Conservation (phyloP, 495 filamentous ascomycete genomes). For the Talaromyces nanjingensis region DNA sequence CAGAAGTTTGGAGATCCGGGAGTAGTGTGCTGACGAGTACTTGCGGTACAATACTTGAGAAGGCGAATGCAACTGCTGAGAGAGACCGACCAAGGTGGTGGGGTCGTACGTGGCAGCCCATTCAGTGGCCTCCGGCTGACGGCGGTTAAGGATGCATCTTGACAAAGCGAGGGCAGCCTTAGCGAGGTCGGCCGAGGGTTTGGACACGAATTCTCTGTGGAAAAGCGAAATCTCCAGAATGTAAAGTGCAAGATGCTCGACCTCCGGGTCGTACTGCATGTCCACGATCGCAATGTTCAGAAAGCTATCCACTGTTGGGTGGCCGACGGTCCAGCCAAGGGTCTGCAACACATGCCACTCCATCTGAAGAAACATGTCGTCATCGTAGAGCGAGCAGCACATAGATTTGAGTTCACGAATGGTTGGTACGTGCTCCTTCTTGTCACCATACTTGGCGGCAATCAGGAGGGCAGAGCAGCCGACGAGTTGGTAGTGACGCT, state of each 20-base stretch:
- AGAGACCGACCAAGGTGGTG: constrained; percentile 69
- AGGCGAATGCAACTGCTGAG: constrained; percentile 79
- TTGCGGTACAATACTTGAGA: constrained; percentile 82
- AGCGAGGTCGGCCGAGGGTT: constrained; percentile 82
- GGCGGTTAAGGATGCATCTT: constrained; percentile 74
- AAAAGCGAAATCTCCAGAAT: constrained; percentile 91
- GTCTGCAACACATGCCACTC: constrained; percentile 99
- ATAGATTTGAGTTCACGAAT: constrained; percentile 96
- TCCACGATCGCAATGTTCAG: constrained; percentile 69
- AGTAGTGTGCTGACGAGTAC: constrained; percentile 75
- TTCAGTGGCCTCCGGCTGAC: constrained; percentile 63
- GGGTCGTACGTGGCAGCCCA: constrained; percentile 81
- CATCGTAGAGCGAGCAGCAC: constrained; percentile 97
- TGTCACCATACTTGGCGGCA: constrained; percentile 96
- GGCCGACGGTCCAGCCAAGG: constrained; percentile 91
- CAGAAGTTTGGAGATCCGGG: constrained; percentile 71
- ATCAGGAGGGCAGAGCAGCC: constrained; percentile 95
- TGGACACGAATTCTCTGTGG: constrained; percentile 92
- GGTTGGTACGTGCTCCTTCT: constrained; percentile 92
- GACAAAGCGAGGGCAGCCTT: constrained; percentile 79
- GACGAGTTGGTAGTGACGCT: constrained; percentile 96
- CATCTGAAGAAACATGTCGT: constrained; percentile 99
- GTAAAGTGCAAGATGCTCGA: constrained; percentile 91
- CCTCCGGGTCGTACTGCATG: constrained; percentile 62
- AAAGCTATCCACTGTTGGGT: constrained; percentile 92